Base-by-base conservation (phyloP, 2,329 filamentous ascomycete species). In the Aulographum hederae region DNA sequence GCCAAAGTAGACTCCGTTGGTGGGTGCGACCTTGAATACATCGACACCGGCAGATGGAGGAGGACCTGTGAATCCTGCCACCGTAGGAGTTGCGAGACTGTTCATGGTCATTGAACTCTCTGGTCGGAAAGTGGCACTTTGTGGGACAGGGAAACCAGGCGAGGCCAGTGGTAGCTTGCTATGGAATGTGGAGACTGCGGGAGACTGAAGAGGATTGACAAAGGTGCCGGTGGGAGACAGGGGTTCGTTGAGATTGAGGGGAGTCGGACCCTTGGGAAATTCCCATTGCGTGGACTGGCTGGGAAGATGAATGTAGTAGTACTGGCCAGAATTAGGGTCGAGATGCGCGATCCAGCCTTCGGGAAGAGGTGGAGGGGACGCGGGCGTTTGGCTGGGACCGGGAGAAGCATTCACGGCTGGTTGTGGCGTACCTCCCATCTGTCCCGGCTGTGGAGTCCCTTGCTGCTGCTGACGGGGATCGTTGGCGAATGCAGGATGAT, bases 261-360 rank as follows among this genome's bases (percentile, higher is more conserved):
- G 86, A 16, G 82, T 93, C 1, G 85, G 85, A 0, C 86, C 86
- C 56, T 94, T 95, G 18, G 89, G 89, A 42, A 95, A 95, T 47
- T 98, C 89, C 89, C 89, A 98, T 50, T 98, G 89, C 1, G 89
- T 98, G 3, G 85, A 82, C 49, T 95, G 89, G 1, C 81, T 85
- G 2, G 85, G 79, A 18, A 98, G 65, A 51, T 98, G 89, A 37
- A 98, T 98, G 47, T 98, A 98, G 53, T 98, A 98, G 54, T 95
- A 98, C 48, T 95, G 86, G 2, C 89, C 89, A 2, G 86, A 95
- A 48, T 79, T 93, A 41, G 82, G 79, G 50, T 98, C 89, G 4
- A 95, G 65, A 51, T 95, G 89, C 14, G 89, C 82, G 46, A 98
- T 95, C 89, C 89, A 98, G 20, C 89, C 89, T 57, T 98, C 89